Evolutionary conservation across 441 rosid genomes (phyloP).

Genomic region (Breynia disticha): DNA sequence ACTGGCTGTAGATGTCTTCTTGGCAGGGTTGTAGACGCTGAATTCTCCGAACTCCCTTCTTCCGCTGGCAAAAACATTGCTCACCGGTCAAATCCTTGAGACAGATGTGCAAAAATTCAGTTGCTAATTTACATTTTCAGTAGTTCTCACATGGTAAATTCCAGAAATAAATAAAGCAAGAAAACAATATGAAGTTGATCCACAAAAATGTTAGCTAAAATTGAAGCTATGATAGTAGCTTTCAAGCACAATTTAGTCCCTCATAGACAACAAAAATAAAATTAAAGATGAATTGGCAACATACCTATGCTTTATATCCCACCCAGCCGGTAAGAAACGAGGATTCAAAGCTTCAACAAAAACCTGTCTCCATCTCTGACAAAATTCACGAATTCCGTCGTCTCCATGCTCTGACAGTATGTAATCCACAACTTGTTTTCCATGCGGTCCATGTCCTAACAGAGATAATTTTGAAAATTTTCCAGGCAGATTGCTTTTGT

Average conservation of each 20-base stretch:
- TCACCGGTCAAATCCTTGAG: conserved; percentile 38
- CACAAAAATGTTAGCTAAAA: too few species aligned
- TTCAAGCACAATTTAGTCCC: too few species aligned
- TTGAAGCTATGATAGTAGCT: too few species aligned
- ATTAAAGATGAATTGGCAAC: background rate
- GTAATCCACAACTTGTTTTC: conserved; percentile 73
- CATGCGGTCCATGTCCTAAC: conserved; percentile 96
- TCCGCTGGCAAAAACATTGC: conserved; percentile 56
- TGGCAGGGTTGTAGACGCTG: conserved; percentile 73
- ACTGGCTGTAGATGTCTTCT: conserved; percentile 19
- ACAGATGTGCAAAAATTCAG: conserved; percentile 22
- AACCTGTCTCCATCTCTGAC: conserved; percentile 90
- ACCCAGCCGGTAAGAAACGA: conserved; percentile 78
- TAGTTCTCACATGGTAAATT: background rate
- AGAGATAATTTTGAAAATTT: conserved; percentile 57
- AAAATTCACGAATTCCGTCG: conserved; percentile 58
- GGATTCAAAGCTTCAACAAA: conserved; percentile 77
- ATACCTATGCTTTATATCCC: conserved; percentile 82
- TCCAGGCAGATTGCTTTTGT: conserved; percentile 25
- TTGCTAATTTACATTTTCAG: background rate
- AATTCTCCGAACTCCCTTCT: conserved; percentile 87
- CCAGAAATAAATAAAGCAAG: background rate
- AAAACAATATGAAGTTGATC: too few species aligned
- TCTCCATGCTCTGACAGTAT: conserved; percentile 56
- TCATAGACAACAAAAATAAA: background rate